Evolutionary conservation across 306 rosid species (phyloP).

Genomic region (Datisca glomerata): DNA sequence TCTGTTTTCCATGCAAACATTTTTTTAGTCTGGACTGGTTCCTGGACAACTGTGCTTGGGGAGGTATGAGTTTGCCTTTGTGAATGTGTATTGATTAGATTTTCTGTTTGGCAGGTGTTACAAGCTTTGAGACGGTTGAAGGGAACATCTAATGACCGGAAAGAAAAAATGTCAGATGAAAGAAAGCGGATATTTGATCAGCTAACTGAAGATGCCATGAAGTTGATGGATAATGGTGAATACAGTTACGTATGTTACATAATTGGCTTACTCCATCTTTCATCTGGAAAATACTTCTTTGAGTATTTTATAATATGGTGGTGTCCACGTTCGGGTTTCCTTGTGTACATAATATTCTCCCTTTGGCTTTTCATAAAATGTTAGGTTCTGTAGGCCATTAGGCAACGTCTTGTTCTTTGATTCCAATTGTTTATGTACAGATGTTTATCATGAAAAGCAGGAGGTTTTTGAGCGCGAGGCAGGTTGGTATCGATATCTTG

Average conservation of each 20-base stretch:
- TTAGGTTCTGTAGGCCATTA: constrained; percentile 5
- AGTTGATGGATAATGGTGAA: constrained; percentile 92
- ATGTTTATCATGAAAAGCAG: constrained; percentile 78
- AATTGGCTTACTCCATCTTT: constrained; percentile 9
- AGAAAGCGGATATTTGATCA: constrained; percentile 72
- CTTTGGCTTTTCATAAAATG: constrained; percentile 3
- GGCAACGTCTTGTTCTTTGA: constrained; percentile 6
- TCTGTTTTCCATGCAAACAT: no score
- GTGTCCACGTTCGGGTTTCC: no score
- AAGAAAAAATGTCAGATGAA: constrained; percentile 76
- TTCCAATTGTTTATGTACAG: constrained; percentile 24
- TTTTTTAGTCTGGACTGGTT: no score
- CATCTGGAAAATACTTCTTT: constrained; percentile 9
- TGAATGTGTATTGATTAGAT: constrained; percentile 9
- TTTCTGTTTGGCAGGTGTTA: constrained; percentile 44
- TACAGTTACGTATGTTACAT: constrained; percentile 40
- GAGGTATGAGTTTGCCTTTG: no score
- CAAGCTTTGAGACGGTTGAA: constrained; percentile 94
- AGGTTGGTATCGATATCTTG: constrained; percentile 10
- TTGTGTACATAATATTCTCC: no score
- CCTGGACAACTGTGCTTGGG: no score
- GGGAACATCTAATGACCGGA: constrained; percentile 56
- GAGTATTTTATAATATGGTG: constrained; percentile 1
- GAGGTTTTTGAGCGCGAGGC: constrained; percentile 95
- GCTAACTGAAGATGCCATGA: constrained; percentile 92